These are phyloP conservation scores for Streptanthus diversifolius DNA, from an alignment of 345 rosid species.

Conservation along the genomic window DNA sequence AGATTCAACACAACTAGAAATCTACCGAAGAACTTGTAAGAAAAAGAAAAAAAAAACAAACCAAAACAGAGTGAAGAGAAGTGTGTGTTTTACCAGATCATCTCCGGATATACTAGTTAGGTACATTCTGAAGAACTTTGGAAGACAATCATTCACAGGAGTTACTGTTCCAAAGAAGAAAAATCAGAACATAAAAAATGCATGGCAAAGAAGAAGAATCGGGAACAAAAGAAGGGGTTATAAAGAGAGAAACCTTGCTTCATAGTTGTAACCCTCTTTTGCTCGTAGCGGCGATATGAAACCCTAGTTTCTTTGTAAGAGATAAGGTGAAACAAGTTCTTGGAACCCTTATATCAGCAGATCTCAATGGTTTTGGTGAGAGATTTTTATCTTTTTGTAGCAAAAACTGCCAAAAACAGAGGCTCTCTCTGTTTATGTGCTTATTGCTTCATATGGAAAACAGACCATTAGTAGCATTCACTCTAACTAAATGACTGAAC, in stretches of 20 bases:
- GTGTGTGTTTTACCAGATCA: slow-evolving; percentile 21
- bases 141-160: neutral
- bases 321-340: neutral
- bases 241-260: neutral
- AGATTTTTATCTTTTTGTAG: neutral
- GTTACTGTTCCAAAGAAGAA: neutral
- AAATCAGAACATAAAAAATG: neutral
- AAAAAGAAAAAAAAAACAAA: neutral
- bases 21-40: neutral
- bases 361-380: neutral
- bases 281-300: neutral
- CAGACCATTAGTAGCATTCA: neutral
- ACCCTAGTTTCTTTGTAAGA: neutral
- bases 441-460: neutral
- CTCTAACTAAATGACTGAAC: neutral
- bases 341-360: neutral
- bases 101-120: slow-evolving; percentile 6
- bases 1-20: neutral
- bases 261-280: neutral
- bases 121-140: slow-evolving; percentile 30
- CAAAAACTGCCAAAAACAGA: neutral
- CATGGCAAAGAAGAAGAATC: neutral
- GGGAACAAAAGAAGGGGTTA: neutral
- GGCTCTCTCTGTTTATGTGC: neutral
- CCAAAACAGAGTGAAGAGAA: slow-evolving; percentile 3